Evolutionary conservation across 192 early-diverging fungal species (phyloP).

Genomic region (Umbelopsis ramanniana): DNA sequence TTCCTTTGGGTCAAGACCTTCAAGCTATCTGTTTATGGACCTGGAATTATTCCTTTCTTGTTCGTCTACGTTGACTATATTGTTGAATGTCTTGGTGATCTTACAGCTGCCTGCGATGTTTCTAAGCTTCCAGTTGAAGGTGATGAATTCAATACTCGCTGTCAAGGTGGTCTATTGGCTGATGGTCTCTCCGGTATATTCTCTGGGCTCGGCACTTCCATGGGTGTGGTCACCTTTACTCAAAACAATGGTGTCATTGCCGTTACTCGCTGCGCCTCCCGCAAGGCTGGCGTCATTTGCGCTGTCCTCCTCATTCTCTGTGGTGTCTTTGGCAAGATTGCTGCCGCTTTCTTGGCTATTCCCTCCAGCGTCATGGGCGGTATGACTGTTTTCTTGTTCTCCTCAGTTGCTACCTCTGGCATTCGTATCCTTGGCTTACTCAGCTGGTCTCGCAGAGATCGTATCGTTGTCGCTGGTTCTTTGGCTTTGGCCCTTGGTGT

Average conservation of each 20-base stretch:
- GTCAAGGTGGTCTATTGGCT: slow-evolving; percentile 59
- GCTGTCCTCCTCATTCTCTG: slow-evolving; percentile 53
- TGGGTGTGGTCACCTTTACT: slow-evolving; percentile 57
- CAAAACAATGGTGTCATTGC: slow-evolving; percentile 63
- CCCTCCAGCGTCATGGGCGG: slow-evolving; percentile 55
- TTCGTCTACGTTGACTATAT: slow-evolving; percentile 45
- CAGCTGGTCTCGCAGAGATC: slow-evolving; percentile 56
- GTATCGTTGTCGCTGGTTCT: slow-evolving; percentile 52
- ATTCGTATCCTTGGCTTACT: slow-evolving; percentile 59
- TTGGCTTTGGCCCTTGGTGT: slow-evolving; percentile 56
- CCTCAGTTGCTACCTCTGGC: slow-evolving; percentile 54
- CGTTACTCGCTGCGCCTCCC: slow-evolving; percentile 50
- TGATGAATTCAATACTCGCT: slow-evolving; percentile 49
- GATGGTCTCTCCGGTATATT: slow-evolving; percentile 55
- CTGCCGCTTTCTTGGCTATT: slow-evolving; percentile 49
- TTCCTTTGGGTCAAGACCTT: slow-evolving; percentile 64
- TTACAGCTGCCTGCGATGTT: slow-evolving; percentile 59
- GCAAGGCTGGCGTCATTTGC: slow-evolving; percentile 54
- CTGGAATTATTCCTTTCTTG: slow-evolving; percentile 44
- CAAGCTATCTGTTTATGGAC: slow-evolving; percentile 53
- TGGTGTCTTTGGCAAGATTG: slow-evolving; percentile 58
- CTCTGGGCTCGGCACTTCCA: slow-evolving; percentile 57
- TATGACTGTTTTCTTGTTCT: slow-evolving; percentile 59
- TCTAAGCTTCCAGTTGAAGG: slow-evolving; percentile 56
- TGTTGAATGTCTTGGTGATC: slow-evolving; percentile 56